phyloP scores from a whole-genome alignment of 169 alveolate species.

The Cryptosporidium xiaoi region DNA sequence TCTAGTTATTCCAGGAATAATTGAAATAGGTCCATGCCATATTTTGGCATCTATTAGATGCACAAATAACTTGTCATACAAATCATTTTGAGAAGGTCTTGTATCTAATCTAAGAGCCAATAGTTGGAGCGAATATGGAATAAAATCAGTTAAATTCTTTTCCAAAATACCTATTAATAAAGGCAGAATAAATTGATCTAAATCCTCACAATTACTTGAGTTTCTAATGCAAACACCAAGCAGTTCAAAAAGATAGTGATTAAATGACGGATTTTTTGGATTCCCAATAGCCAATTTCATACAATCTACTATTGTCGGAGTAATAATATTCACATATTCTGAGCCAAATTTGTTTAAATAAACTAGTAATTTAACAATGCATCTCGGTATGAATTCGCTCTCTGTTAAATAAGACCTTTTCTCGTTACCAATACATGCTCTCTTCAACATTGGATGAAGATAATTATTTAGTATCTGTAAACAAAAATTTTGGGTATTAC shows the following conservation, averaged over 20 bases:
- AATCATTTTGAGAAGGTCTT: slow-evolving; percentile 6
- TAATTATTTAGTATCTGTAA: slow-evolving; percentile 39
- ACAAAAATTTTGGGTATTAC: slow-evolving; percentile 23
- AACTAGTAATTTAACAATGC: slow-evolving; percentile 35
- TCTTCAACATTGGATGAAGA: slow-evolving; percentile 47
- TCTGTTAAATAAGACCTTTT: slow-evolving; percentile 26
- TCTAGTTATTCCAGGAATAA: slow-evolving; percentile 83
- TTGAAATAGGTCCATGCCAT: slow-evolving; percentile 60
- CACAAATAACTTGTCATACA: slow-evolving; percentile 44
- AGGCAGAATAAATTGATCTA: slow-evolving; percentile 34
- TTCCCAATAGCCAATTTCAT: slow-evolving; percentile 78
- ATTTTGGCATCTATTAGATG: slow-evolving; percentile 55
- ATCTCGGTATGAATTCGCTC: slow-evolving; percentile 69
- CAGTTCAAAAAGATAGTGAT: slow-evolving; percentile 86
- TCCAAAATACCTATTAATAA: slow-evolving; percentile 82
- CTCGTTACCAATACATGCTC: slow-evolving; percentile 11
- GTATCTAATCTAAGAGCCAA: slow-evolving; percentile 67
- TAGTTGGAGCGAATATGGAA: slow-evolving; percentile 81
- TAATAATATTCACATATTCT: background rate
- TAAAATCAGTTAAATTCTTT: slow-evolving; percentile 82
- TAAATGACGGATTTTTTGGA: slow-evolving; percentile 85
- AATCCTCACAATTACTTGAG: slow-evolving; percentile 27
- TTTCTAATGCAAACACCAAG: slow-evolving; percentile 62
- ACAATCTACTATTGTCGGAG: slow-evolving; percentile 46
- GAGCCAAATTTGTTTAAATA: slow-evolving; percentile 29